Base-by-base conservation (phyloP, 345 rosid species). In the Lepidium africanum region DNA sequence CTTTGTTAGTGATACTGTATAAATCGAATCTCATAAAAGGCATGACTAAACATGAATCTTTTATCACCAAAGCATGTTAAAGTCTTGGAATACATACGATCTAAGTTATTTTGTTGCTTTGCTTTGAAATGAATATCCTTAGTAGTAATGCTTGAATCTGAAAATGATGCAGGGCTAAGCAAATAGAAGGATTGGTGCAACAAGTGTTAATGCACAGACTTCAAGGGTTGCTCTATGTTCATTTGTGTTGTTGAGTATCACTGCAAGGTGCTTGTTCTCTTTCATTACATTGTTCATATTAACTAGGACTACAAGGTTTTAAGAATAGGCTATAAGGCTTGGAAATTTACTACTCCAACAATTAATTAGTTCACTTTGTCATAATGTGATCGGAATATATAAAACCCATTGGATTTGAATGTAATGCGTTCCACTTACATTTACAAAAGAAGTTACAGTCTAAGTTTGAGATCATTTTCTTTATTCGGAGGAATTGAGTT, bases 121-220 rank as follows among this genome's bases (percentile, higher is more conserved):
- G 38, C 8, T 40, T 50, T 59, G 25, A 8, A 23, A 48, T 27
- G 50, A 39, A 25, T 39, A 59, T 59, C 59, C 50, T 50, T 45
- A 59, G 6, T 48, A 70, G 35, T 61, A 50, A 60, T 27, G 59
- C 55, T 61, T 54, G 19, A 38, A 25, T 52, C n/a, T 15, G 14
- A 63, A 27, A 71, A 4, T 36, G 54, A 33, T 78, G 76, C 81
- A 92, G 95, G 98, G 98, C 25, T 66, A 89, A 65, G 86, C 86
- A 74, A 89, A 85, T 66, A 79, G 96, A 76, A 83, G 96, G 77
- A 90, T 83, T 15, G 92, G 96, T 73, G 87, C 96, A 58, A 92
- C 96, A 7, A 87, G 87, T 71, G 78, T 92, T 49, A 92, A 92
- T 84, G 87, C 92, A 59, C 95, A 92, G 72, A 92, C 96, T 78